Percentiles rank a stretch among this genome's conserved stretches.
These are phyloP conservation scores for Magnaporthales sp. DNA, from an alignment of 2,329 filamentous ascomycete species.

Conservation along the genomic window DNA sequence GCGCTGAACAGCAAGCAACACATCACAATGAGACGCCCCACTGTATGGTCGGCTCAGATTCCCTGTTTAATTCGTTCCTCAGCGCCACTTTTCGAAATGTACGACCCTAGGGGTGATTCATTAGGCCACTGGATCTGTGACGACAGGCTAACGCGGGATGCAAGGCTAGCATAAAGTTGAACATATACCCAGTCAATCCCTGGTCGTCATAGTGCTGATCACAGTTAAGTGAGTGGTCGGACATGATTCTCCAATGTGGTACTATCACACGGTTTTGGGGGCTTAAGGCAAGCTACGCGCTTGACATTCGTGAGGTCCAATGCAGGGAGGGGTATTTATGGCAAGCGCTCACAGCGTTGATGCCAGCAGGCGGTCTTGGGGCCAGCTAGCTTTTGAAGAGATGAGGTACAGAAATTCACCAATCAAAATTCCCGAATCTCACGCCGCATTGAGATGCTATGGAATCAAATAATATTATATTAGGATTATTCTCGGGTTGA, in stretches of 20 bases:
- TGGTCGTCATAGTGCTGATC: background rate
- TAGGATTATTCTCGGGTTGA: background rate
- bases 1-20: background rate
- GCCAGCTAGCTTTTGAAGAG: background rate
- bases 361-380: background rate
- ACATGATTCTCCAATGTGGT: background rate
- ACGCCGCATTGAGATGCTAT: background rate
- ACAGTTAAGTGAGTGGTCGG: background rate
- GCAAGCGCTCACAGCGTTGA: background rate
- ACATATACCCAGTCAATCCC: background rate
- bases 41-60: background rate
- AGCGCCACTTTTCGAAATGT: no score
- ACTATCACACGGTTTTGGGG: no score
- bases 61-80: no score
- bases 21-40: background rate
- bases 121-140: background rate
- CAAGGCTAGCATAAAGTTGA: background rate
- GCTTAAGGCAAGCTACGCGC: no score
- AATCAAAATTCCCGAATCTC: background rate
- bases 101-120: no score
- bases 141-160: background rate
- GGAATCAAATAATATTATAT: background rate
- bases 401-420: background rate
- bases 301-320: no score
- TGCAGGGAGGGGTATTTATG: no score